Percentiles rank a stretch among this genome's conserved stretches.
Conservation (phyloP, 1,284 basidiomycete genomes). For the Wallemia ichthyophaga region DNA sequence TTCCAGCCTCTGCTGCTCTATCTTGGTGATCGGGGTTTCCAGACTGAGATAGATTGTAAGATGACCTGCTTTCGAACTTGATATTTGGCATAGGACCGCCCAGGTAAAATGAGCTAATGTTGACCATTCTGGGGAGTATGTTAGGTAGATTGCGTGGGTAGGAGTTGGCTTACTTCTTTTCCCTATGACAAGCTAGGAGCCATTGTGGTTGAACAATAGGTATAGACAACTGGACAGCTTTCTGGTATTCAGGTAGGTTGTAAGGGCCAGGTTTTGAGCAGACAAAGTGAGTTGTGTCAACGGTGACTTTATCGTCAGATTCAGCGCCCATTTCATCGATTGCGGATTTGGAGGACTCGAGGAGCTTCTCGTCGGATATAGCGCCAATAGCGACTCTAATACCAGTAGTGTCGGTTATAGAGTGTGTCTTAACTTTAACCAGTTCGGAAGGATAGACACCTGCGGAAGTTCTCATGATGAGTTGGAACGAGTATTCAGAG, state of each 20-base stretch:
- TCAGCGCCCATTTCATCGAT: slow-evolving; percentile 53
- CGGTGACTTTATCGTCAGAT: slow-evolving; percentile 72
- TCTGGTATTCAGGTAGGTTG: slow-evolving; percentile 46
- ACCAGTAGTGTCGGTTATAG: slow-evolving; percentile 72
- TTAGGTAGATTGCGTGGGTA: background rate
- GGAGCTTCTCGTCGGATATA: slow-evolving; percentile 37
- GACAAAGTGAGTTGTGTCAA: slow-evolving; percentile 87
- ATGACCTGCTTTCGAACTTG: background rate
- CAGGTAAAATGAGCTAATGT: background rate
- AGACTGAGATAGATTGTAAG: background rate
- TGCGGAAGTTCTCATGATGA: slow-evolving; percentile 61
- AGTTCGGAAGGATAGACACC: slow-evolving; percentile 61
- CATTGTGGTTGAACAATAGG: slow-evolving; percentile 70
- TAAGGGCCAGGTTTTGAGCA: slow-evolving; percentile 63
- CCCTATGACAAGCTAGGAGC: slow-evolving; percentile 52
- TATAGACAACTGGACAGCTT: slow-evolving; percentile 61
- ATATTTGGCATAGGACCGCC: background rate
- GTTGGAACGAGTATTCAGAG: slow-evolving; percentile 70
- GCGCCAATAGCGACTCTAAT: slow-evolving; percentile 75
- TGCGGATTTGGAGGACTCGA: slow-evolving; percentile 46
- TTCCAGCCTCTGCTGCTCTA: background rate
- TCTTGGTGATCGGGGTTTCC: background rate
- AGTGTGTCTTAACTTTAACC: slow-evolving; percentile 55
- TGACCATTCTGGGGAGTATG: background rate
- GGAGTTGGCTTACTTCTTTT: slow-evolving; percentile 34